A percentile compares a stretch with the other conserved stretches of the same genome.
Evolutionary conservation across 2,329 filamentous ascomycete genomes (phyloP).

Genomic region (Phialemonium atrogriseum): DNA sequence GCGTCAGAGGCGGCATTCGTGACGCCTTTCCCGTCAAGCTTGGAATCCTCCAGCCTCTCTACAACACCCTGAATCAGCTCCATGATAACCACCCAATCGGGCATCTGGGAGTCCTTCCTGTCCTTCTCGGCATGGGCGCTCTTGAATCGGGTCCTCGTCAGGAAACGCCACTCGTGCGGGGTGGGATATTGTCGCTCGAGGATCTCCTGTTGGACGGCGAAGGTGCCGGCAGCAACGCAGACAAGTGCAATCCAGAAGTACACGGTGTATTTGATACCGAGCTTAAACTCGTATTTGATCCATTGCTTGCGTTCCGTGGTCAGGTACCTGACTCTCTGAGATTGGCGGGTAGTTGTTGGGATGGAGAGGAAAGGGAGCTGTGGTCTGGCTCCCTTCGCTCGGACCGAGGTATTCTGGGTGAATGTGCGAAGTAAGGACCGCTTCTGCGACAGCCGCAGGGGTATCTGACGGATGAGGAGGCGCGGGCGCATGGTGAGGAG

Average conservation of each 20-base stretch:
- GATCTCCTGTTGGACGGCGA: conserved; percentile 63
- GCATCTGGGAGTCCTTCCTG: conserved; percentile 42
- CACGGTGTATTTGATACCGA: conserved; percentile 60
- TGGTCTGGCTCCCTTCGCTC: conserved; percentile 26
- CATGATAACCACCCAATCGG: conserved; percentile 64
- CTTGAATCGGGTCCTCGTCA: conserved; percentile 60
- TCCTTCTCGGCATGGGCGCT: conserved; percentile 53
- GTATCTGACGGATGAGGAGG: conserved; percentile 25
- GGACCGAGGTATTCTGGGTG: conserved; percentile 45
- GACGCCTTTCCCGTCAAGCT: conserved; percentile 60
- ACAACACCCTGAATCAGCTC: conserved; percentile 52
- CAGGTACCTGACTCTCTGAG: conserved; percentile 57
- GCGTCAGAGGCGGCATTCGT: conserved; percentile 43
- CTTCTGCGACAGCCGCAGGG: conserved; percentile 12
- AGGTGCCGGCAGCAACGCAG: conserved; percentile 51
- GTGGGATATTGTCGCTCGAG: conserved; percentile 72
- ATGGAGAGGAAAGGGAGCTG: conserved; percentile 44
- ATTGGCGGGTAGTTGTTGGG: conserved; percentile 23
- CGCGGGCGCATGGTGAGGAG: conserved; percentile 29
- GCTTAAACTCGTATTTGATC: conserved; percentile 61
- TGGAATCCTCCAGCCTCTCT: conserved; percentile 58
- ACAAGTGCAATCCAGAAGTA: conserved; percentile 56
- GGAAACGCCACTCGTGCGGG: conserved; percentile 71
- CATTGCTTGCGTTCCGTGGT: conserved; percentile 70
- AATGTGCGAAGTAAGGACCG: conserved; percentile 33